Percentiles rank a stretch among this genome's conserved stretches.
phyloP scores from a whole-genome alignment of 2,329 filamentous ascomycete genomes.

The Calonectria crousiana region DNA sequence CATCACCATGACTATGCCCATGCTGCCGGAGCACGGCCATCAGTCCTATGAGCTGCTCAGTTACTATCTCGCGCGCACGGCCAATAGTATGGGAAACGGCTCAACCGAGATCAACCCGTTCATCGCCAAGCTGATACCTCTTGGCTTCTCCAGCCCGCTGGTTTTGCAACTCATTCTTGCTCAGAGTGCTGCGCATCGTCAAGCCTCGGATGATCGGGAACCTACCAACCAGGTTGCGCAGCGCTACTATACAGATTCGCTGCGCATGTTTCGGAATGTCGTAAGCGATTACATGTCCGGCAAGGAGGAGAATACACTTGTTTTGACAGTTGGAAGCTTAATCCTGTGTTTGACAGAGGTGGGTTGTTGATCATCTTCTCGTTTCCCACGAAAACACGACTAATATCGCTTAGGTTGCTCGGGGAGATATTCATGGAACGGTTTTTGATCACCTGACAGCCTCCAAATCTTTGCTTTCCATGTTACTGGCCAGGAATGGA shows the following conservation, averaged over 20 bases:
- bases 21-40: slow-evolving; percentile 46
- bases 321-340: slow-evolving; percentile 58
- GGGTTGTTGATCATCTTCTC: slow-evolving; percentile 1
- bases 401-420: slow-evolving; percentile 46
- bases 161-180: slow-evolving; percentile 60
- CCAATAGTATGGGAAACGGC: slow-evolving; percentile 61
- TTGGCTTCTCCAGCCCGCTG: slow-evolving; percentile 59
- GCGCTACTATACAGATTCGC: slow-evolving; percentile 51
- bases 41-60: slow-evolving; percentile 59
- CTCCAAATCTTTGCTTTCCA: slow-evolving; percentile 56
- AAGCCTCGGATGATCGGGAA: slow-evolving; percentile 45
- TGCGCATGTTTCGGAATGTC: slow-evolving; percentile 51
- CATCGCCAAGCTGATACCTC: slow-evolving; percentile 57
- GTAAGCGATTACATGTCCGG: slow-evolving; percentile 51
- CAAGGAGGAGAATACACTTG: slow-evolving; percentile 50
- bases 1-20: slow-evolving; percentile 44
- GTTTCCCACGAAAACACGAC: background rate
- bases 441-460: slow-evolving; percentile 60
- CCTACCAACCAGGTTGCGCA: slow-evolving; percentile 48
- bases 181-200: slow-evolving; percentile 56
- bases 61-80: slow-evolving; percentile 59
- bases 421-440: slow-evolving; percentile 59
- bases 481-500: slow-evolving; percentile 50
- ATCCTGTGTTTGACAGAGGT: slow-evolving; percentile 63
- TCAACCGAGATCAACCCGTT: slow-evolving; percentile 61